phyloP scores from a whole-genome alignment of 257 asterid genomes.

The Forsythia viridissima region DNA sequence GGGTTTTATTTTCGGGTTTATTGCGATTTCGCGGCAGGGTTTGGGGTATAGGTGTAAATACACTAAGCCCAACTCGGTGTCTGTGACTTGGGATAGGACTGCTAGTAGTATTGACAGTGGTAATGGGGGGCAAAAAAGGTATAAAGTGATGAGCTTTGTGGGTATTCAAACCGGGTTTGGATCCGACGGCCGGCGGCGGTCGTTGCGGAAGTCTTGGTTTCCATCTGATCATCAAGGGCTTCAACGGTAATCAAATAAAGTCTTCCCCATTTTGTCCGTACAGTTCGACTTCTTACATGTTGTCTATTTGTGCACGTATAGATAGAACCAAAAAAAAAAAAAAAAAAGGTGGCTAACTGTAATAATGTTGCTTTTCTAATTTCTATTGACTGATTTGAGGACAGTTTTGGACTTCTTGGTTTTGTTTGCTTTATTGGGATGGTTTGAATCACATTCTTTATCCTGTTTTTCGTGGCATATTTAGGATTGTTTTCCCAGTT shows the following conservation, averaged over 20 bases:
- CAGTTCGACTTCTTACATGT: neutral
- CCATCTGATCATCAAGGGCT: slow-evolving; percentile 87
- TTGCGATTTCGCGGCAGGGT: slow-evolving; percentile 46
- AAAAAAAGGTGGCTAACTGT: neutral
- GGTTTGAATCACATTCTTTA: neutral
- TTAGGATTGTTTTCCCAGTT: neutral
- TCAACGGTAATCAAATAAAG: slow-evolving; percentile 46
- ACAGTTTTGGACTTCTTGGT: neutral
- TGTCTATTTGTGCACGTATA: neutral
- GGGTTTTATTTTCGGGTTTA: slow-evolving; percentile 53
- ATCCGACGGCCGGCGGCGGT: slow-evolving; percentile 73
- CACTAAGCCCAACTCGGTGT: slow-evolving; percentile 61
- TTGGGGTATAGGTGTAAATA: slow-evolving; percentile 46
- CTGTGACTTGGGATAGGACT: slow-evolving; percentile 76
- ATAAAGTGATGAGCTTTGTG: slow-evolving; percentile 88
- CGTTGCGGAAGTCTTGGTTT: slow-evolving; percentile 87
- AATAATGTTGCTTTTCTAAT: neutral
- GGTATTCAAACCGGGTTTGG: slow-evolving; percentile 93
- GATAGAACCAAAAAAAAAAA: neutral
- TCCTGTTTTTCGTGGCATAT: neutral
- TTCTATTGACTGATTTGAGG: neutral
- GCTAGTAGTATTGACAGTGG: slow-evolving; percentile 24
- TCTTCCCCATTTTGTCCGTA: neutral
- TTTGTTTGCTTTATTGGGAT: neutral
- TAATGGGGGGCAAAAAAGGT: slow-evolving; percentile 56